Evolutionary conservation across 352 stramenopile genomes (phyloP), one percentile per base, ranked within the genome.

Genomic region (Phytophthora tentaculata): DNA sequence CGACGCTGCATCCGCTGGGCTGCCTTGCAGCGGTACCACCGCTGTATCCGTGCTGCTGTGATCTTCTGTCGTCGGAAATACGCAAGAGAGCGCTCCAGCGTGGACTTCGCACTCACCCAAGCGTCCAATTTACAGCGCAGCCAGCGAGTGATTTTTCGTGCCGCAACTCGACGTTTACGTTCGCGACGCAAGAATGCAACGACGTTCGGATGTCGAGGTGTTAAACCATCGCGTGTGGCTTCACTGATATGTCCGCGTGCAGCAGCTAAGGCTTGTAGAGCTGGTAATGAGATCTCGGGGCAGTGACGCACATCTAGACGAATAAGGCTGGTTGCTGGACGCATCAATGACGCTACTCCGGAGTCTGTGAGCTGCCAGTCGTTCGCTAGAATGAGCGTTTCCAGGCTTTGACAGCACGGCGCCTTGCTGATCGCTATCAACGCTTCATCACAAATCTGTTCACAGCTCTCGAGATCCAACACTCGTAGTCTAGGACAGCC

Each of bases 321-420:
- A 13, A 67, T 39, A 5, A 95, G 68, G 16, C 37, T 65, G 3
- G 37, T 65, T 44, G 75, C 89, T 2, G 60, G 37, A 28, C 23
- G 35, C 43, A 74, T 20, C 9, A 80, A 52, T 14, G 66, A 51
- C 28, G 61, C 54, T 8, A 95, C 28, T 3, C 78, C 81, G 1
- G 19, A 28, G 62, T 95, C 86, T 5, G 83, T 89, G 47, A 95
- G 52, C 44, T 91, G 79, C 81, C 83, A 90, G 74, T 95, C 83
- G 26, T 91, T 89, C 32, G 80, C 80, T 19, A 95, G 57, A 12
- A 81, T 69, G 29, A 95, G 72, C 14, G 70, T 71, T 67, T 89
- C 80, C 19, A 95, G 66, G 2, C 57, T 26, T 9, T 32, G n/a
- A 43, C 76, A 89, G 53, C 73, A 73, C 0, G 61, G 41, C 3